Conservation (phyloP, 768 basidiomycete genomes). For the Pholiota molesta region DNA sequence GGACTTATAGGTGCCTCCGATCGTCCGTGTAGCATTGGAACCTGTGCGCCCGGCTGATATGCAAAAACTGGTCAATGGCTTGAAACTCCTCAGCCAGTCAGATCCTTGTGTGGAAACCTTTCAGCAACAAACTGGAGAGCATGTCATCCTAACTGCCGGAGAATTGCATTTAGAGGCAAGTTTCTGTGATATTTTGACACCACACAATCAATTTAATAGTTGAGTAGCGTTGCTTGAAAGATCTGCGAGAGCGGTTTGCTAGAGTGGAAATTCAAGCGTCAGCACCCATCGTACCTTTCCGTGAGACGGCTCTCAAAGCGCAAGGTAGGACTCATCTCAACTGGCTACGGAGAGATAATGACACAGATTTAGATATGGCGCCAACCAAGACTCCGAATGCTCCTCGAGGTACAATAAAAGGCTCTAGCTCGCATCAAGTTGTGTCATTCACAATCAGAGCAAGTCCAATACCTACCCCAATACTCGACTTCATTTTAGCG, state of each 20-base stretch:
- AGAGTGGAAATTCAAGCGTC: conserved; percentile 92
- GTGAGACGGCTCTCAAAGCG: conserved; percentile 89
- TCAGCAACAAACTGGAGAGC: conserved; percentile 96
- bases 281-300: conserved; percentile 95
- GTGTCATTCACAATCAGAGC: conserved; percentile 87
- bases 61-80: conserved; percentile 83
- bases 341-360: neutral
- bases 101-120: conserved; percentile 98
- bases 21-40: conserved; percentile 94
- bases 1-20: conserved; percentile 69
- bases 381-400: conserved; percentile 75
- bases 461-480: conserved; percentile 67
- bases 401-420: conserved; percentile 77
- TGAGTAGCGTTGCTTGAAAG: conserved; percentile 90
- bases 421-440: conserved; percentile 66
- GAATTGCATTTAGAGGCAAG: conserved; percentile 93
- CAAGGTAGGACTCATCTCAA: conserved; percentile 48
- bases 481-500: conserved; percentile 78
- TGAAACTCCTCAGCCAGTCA: conserved; percentile 89
- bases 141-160: conserved; percentile 95
- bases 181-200: neutral
- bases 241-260: conserved; percentile 94
- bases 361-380: conserved; percentile 70
- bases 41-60: conserved; percentile 83
- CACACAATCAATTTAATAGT: conserved; percentile 1